phyloP scores from a whole-genome alignment of 495 filamentous ascomycete genomes.

The Staphylotrichum tortipilum region DNA sequence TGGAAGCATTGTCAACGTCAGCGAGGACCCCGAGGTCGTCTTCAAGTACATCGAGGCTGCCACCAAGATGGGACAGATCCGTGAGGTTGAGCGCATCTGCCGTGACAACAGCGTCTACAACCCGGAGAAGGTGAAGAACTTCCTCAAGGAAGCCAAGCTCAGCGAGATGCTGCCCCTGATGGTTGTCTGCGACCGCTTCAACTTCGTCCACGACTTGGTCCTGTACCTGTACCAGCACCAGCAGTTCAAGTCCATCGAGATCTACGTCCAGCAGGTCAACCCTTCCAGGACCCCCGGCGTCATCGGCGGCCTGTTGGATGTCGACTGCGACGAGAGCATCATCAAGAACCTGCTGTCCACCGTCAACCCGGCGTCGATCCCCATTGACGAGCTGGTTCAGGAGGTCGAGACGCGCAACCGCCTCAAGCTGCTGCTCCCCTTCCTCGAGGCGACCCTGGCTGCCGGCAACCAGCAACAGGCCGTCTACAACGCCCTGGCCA shows the following conservation, averaged over 20 bases:
- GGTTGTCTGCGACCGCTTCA: slow-evolving; percentile 97
- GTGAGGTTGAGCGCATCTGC: slow-evolving; percentile 94
- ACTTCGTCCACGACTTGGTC: slow-evolving; percentile 95
- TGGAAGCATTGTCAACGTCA: slow-evolving; percentile 93
- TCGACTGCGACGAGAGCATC: slow-evolving; percentile 92
- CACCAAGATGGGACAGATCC: slow-evolving; percentile 81
- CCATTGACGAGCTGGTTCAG: slow-evolving; percentile 89
- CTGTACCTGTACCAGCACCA: slow-evolving; percentile 98
- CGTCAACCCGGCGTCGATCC: slow-evolving; percentile 75
- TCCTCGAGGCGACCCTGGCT: slow-evolving; percentile 87
- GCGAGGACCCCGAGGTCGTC: slow-evolving; percentile 87
- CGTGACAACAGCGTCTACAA: slow-evolving; percentile 91
- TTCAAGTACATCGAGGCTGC: slow-evolving; percentile 99
- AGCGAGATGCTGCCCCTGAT: slow-evolving; percentile 92
- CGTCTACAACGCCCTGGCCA: slow-evolving; percentile 95
- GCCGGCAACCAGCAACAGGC: slow-evolving; percentile 95
- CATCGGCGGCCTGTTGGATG: slow-evolving; percentile 89
- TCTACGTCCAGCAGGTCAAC: slow-evolving; percentile 98
- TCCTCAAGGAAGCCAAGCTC: slow-evolving; percentile 91
- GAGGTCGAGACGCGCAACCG: slow-evolving; percentile 95
- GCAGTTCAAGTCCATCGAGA: slow-evolving; percentile 98
- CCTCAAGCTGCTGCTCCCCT: slow-evolving; percentile 89
- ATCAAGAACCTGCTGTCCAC: slow-evolving; percentile 90
- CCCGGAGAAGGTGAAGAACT: slow-evolving; percentile 97
- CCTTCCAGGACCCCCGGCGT: slow-evolving; percentile 88